phyloP scores from a whole-genome alignment of 83 land plant species.

The Thuja plicata region DNA sequence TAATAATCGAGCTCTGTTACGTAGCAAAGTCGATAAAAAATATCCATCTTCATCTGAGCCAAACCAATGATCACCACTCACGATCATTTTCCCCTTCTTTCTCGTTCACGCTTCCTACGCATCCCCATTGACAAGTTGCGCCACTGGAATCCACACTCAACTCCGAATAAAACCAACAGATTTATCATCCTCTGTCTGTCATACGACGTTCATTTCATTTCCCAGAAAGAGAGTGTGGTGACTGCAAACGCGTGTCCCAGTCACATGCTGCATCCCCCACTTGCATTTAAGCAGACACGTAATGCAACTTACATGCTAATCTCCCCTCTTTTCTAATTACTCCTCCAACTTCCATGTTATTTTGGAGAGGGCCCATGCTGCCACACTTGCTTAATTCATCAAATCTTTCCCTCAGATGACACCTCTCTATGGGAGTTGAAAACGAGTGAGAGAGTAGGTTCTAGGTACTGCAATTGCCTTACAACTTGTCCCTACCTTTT shows the following conservation, averaged over 20 bases:
- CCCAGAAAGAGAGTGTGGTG: no score
- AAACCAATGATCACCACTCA: not conserved
- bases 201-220: no score
- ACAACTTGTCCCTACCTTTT: not conserved
- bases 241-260: not conserved
- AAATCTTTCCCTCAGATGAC: not conserved
- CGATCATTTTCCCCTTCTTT: not conserved
- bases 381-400: not conserved
- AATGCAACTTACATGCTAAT: not conserved
- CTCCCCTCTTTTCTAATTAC: no score
- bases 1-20: not conserved
- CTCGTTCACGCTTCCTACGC: not conserved
- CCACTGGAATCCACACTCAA: not conserved
- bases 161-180: not conserved
- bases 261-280: slow-evolving; percentile 1
- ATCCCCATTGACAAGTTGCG: not conserved
- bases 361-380: not conserved
- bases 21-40: not conserved
- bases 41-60: not conserved
- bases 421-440: not conserved
- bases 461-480: not conserved
- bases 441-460: not conserved
- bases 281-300: not conserved
- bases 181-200: not conserved
- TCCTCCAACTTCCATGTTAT: not conserved